Base-by-base conservation (phyloP, 805 yeast genomes). In the Spathaspora sp. region DNA sequence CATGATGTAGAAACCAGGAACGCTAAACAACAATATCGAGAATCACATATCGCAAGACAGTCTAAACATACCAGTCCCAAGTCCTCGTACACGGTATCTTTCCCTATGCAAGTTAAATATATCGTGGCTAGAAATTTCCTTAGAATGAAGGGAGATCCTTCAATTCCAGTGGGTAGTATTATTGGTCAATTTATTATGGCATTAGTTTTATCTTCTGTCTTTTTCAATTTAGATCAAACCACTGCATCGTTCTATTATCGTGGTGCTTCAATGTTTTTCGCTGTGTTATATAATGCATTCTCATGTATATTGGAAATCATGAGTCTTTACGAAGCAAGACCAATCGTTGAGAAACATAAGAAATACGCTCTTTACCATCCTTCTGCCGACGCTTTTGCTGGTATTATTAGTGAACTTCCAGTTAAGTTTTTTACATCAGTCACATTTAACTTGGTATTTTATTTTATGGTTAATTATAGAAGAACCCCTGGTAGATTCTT, bases 361-460 rank as follows among this genome's bases (percentile, higher is more conserved):
- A 76, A 78, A 46, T 88, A 84, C 57, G 82, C 89, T 0, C 76
- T 87, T 53, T 88, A 85, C 62, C 83, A 82, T 52, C 91, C 91
- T 2, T 77, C 89, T 11, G 83, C 88, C 3, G 92, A 87, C 60
- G 86, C 89, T 1, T 58, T 87, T 3, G 84, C 89, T 0, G 72
- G 82, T 4, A 71, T 82, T 42, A 52, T 85, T 4, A 76, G 87
- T 2, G 85, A 81, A 46, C 64, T 87, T 52, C 92, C 93, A 2
- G 72, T 80, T 50, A 86, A 86, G 65, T 53, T 71, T 6, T 51
- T 57, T 20, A 64, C 62, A 64, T 63, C 72, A 3, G 52, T 62
- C n/a, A 51, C 60, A 10, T 70, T 70, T 56, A 66, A 67, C 45
- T 52, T 70, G 49, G 57, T 60, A 6, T 58, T 65, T 47, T 69